Evolutionary conservation across 176 grass and related monocot species (phyloP).

Genomic region (Musa beccarii): DNA sequence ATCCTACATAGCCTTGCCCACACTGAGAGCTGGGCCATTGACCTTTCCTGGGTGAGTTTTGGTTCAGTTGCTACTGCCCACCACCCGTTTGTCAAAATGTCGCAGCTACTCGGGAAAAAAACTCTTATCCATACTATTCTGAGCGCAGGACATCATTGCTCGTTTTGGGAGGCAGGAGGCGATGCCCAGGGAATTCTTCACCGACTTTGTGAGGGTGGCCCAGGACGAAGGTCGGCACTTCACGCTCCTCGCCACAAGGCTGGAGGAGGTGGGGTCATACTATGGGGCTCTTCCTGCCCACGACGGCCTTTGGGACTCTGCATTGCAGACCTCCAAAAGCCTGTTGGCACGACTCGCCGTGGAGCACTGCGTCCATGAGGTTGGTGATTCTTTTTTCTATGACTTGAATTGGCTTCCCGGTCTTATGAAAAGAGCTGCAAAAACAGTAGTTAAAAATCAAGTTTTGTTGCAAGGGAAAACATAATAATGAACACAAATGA

Average conservation of each 20-base stretch:
- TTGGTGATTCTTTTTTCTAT: constrained; percentile 9
- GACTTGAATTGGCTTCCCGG: background rate
- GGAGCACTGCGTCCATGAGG: constrained; percentile 88
- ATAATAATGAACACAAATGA: no score
- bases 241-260: constrained; percentile 45
- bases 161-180: constrained; percentile 45
- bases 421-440: no score
- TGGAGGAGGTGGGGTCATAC: constrained; percentile 52
- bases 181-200: constrained; percentile 79
- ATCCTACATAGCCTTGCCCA: constrained; percentile 84
- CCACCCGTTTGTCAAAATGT: background rate
- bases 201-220: constrained; percentile 62
- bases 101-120: background rate
- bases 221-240: constrained; percentile 74
- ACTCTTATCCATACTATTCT: background rate
- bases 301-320: constrained; percentile 90
- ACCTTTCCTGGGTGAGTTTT: constrained; percentile 54
- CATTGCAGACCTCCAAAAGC: constrained; percentile 46
- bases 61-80: background rate
- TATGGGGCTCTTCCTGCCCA: constrained; percentile 81
- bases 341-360: constrained; percentile 76
- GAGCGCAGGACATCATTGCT: constrained; percentile 61
- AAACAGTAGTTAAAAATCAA: background rate
- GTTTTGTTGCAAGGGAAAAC: background rate
- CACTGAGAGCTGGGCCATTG: constrained; percentile 96